These are phyloP conservation scores for Ampelomyces quisqualis DNA, from an alignment of 2,329 filamentous ascomycete genomes.

Conservation along the genomic window DNA sequence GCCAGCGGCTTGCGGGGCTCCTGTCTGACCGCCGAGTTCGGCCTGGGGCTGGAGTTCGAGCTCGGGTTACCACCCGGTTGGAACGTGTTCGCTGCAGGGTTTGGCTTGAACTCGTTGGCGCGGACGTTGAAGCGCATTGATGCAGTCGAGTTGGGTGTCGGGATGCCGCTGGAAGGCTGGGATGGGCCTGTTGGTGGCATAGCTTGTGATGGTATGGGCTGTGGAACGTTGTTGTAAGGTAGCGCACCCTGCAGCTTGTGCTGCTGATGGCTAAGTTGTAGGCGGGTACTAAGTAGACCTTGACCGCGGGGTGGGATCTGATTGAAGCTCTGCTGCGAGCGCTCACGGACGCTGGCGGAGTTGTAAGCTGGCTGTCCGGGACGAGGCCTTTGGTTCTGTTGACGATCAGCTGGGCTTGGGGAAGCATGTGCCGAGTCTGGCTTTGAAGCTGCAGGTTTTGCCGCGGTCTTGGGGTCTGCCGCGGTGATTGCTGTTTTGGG, in stretches of 20 bases:
- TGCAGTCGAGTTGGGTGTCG: constrained; percentile 55
- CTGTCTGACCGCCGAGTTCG: constrained; percentile 47
- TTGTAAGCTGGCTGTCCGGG: constrained; percentile 42
- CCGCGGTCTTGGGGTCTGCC: constrained; percentile 35
- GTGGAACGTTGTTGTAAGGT: constrained; percentile 53
- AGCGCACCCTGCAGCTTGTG: constrained; percentile 48
- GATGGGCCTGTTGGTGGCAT: constrained; percentile 72
- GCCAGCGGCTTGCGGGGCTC: constrained; percentile 39
- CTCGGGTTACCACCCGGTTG: constrained; percentile 66
- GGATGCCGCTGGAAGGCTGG: constrained; percentile 51
- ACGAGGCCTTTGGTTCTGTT: constrained; percentile 51
- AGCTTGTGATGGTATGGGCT: constrained; percentile 62
- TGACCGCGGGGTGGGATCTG: constrained; percentile 42
- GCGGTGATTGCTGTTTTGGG: constrained; percentile 47
- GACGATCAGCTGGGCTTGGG: constrained; percentile 46
- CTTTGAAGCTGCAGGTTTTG: constrained; percentile 41
- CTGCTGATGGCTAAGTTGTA: constrained; percentile 55
- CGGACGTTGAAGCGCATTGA: constrained; percentile 62
- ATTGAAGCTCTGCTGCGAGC: constrained; percentile 48
- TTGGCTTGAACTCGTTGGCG: constrained; percentile 80
- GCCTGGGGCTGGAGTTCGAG: constrained; percentile 69
- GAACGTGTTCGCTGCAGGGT: constrained; percentile 76
- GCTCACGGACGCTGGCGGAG: constrained; percentile 48
- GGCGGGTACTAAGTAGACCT: constrained; percentile 53
- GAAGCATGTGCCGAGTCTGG: constrained; percentile 34